Base-by-base conservation (phyloP, 768 basidiomycete species). In the Termitomyces sp. region DNA sequence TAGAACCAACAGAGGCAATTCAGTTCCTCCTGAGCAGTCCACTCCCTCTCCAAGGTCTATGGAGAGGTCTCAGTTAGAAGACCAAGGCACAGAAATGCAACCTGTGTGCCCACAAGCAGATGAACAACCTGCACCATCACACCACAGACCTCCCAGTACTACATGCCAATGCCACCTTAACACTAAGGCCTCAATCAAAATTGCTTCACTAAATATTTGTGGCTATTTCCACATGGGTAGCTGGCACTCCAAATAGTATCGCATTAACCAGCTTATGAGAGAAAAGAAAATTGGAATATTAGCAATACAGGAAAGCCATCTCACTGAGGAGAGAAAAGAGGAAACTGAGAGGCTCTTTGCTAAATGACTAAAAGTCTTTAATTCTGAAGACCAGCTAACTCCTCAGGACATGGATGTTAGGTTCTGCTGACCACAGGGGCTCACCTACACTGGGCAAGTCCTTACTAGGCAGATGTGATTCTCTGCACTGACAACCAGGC, bases 131-230 rank as follows among this genome's bases (percentile, higher is more conserved):
- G 20, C 20, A 20, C 20, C 20, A 20, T 20, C 20, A 20, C 1
- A 20, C 20, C 1, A 20, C 20, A 20, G 20, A 20, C 20, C 20
- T 20, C 20, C 20, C 20, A 20, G 20, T 20, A 20, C 20, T 20
- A 20, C 20, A 20, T 20, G 20, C 14, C 32, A 29, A 34, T 20
- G 11, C 43, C 31, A 37, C 36, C 20, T 60, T 12, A 57, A 57
- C 40, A 50, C 42, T 9, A 61, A 61, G 38, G 48, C 60, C 5
- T 55, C 60, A 4, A 61, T 61, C 2, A 29, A 38, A 15, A 32
- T 57, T 3, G 60, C 60, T 6, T 56, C 55, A 10, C 29, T 61
- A 2, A 57, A 61, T n/a, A 61, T 61, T 14, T 10, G 45, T 29
- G 40, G 60, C 1, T 61, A 56, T 34, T 37, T 11, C 3, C 17